Evolutionary conservation across 148 eudicot genomes (phyloP), one percentile per base, ranked within the genome.

Genomic region (Vaccinium myrtillus): DNA sequence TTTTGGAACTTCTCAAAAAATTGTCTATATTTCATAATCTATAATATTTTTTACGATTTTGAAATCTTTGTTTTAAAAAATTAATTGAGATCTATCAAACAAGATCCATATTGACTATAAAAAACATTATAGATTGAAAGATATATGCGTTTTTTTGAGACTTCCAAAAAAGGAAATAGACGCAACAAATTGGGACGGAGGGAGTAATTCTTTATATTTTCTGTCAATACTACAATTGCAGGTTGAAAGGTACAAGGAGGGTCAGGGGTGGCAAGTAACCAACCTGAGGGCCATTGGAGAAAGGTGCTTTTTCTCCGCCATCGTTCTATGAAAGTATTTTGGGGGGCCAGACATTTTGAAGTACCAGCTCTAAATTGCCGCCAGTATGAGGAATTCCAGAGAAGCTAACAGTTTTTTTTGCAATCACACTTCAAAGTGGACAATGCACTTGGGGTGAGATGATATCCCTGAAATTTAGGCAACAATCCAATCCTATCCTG

Each of bases 181-280:
- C n/a, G n/a, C n/a, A n/a, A n/a, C n/a, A n/a, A n/a, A n/a, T n/a
- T n/a, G n/a, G n/a, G n/a, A n/a, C n/a, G n/a, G n/a, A n/a, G n/a
- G n/a, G n/a, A n/a, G n/a, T n/a, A 36, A 36, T 19, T 58, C 3
- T 43, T 32, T 36, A 25, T 65, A 2, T 69, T 39, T 25, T 18
- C 14, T 15, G 53, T 79, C 8, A 58, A 6, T 4, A 18, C 32
- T 78, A 49, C 32, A 74, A 46, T 86, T 76, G 75, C 93, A 95
- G 98, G 86, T 93, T 56, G 98, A 95, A 88, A 86, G 88, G 55
- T 95, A 90, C 81, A 82, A 92, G 88, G 93, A 91, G 81, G 95
- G 93, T 43, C 77, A 75, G 54, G 95, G 97, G 71, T 95, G 98
- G 98, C 85, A 90, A 83, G 74, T 84, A 81, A 91, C 92, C 71